These are phyloP conservation scores for Takashimella koratensis DNA, from an alignment of 1,284 basidiomycete species.

Conservation along the genomic window DNA sequence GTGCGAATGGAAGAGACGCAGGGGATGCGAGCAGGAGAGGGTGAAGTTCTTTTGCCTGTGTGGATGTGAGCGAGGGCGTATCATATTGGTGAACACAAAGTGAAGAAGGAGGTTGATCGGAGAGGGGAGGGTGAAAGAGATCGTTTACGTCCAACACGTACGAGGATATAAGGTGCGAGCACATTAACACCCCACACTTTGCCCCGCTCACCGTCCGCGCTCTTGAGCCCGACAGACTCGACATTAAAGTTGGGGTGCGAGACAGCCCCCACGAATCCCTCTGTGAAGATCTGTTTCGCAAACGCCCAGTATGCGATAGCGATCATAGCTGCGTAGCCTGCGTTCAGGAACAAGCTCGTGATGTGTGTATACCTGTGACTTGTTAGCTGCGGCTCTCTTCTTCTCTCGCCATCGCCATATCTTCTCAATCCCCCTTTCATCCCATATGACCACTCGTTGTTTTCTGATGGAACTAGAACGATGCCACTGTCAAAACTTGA, in stretches of 20 bases:
- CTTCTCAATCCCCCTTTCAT: too few species aligned
- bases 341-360: conserved; percentile 77
- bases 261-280: conserved; percentile 50
- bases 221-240: conserved; percentile 62
- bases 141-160: conserved; percentile 49
- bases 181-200: conserved; percentile 82
- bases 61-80: conserved; percentile 4
- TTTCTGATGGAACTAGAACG: too few species aligned
- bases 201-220: conserved; percentile 65
- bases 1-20: conserved; percentile 45
- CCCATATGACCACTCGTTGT: too few species aligned
- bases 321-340: conserved; percentile 61
- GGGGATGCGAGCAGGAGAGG: conserved; percentile 42
- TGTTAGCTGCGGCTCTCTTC: not conserved
- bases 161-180: conserved; percentile 75
- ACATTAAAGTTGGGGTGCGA: conserved; percentile 61
- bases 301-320: conserved; percentile 58
- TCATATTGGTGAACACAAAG: too few species aligned
- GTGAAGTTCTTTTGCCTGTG: conserved; percentile 41
- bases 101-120: conserved; percentile 2
- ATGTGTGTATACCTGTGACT: conserved; percentile 73
- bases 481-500: too few species aligned
- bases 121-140: conserved; percentile 52
- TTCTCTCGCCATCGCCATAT: too few species aligned
- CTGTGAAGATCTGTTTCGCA: conserved; percentile 55